Evolutionary conservation across 805 yeast species (phyloP).

Genomic region (Blastobotrys chiropterorum): DNA sequence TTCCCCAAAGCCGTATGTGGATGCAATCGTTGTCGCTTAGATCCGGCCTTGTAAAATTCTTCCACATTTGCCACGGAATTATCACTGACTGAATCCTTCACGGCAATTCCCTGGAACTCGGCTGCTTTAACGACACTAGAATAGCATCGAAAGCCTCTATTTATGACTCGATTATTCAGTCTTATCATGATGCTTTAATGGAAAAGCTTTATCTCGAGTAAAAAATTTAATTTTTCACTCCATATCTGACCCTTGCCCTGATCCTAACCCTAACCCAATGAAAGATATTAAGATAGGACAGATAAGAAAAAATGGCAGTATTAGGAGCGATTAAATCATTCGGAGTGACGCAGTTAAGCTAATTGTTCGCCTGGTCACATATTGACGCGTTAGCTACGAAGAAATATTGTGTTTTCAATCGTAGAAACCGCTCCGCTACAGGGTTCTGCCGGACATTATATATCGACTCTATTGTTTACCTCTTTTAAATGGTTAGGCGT

Average conservation of each 20-base stretch:
- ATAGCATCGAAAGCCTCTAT: neutral
- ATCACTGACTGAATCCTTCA: neutral
- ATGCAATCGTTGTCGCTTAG: constrained; percentile 38
- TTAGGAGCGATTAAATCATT: no score
- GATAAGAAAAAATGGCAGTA: no score
- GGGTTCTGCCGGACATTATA: no score
- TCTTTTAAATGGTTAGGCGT: no score
- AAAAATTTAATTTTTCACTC: neutral
- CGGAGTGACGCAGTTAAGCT: no score
- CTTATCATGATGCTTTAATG: neutral
- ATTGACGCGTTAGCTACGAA: no score
- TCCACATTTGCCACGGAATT: neutral
- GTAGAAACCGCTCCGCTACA: no score
- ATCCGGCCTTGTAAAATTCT: neutral
- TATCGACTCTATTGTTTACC: no score
- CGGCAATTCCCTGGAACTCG: neutral
- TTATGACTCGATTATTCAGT: neutral
- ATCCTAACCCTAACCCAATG: neutral
- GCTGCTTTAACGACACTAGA: neutral
- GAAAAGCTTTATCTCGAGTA: neutral
- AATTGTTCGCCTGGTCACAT: no score
- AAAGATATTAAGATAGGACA: no score
- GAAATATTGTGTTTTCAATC: no score
- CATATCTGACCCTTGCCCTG: neutral
- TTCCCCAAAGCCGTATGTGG: constrained; percentile 53